Percentiles rank a stretch among this genome's conserved stretches.
phyloP scores from a whole-genome alignment of 306 rosid genomes.

The Pterocarpus macrocarpus region DNA sequence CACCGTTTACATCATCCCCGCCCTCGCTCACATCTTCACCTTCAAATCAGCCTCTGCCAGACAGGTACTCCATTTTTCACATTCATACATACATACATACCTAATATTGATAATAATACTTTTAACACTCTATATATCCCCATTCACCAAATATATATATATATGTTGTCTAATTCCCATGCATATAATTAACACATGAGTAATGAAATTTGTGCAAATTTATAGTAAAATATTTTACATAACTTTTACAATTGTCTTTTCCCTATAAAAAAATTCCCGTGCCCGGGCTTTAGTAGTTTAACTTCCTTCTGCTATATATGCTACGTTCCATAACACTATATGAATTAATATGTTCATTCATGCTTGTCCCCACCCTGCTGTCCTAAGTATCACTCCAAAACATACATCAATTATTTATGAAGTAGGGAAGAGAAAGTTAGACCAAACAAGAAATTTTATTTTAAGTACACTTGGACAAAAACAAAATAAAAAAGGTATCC shows the following conservation, averaged over 20 bases:
- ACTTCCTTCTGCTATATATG: too few relatives aligned
- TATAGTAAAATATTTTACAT: too few relatives aligned
- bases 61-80: slow-evolving; percentile 62
- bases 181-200: not conserved
- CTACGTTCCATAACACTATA: too few relatives aligned
- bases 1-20: slow-evolving; percentile 95
- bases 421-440: not conserved
- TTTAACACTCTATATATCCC: too few relatives aligned
- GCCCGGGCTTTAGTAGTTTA: too few relatives aligned
- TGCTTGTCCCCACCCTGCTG: too few relatives aligned
- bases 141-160: not conserved
- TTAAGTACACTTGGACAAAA: not conserved
- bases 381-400: too few relatives aligned
- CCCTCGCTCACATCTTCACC: slow-evolving; percentile 89
- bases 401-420: not conserved
- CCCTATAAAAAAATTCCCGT: too few relatives aligned
- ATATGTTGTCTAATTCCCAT: not conserved
- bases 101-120: too few relatives aligned
- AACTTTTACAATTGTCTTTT: too few relatives aligned
- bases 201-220: too few relatives aligned
- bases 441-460: not conserved
- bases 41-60: slow-evolving; percentile 84
- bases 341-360: not conserved
- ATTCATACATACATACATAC: too few relatives aligned
- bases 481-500: not conserved